These are phyloP conservation scores for Candida sp. DNA, from an alignment of 1,139 yeast species.

Conservation along the genomic window DNA sequence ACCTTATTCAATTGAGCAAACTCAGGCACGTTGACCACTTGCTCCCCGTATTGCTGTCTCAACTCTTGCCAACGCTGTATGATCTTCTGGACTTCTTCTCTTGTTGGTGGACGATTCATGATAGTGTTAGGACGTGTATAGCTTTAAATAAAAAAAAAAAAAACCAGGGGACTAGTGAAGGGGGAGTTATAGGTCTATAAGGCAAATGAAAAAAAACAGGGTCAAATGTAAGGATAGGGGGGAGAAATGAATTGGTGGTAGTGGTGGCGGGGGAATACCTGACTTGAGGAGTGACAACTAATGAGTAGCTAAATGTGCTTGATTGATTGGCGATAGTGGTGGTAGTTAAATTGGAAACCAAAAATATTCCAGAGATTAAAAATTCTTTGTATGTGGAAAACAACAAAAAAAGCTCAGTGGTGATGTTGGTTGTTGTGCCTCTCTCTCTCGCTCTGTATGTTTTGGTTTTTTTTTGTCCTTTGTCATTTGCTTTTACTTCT, in stretches of 20 bases:
- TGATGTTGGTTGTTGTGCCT: neutral
- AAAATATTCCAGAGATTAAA: neutral
- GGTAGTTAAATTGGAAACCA: neutral
- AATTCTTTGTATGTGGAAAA: neutral
- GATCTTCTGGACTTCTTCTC: slow-evolving; percentile 49
- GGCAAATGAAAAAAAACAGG: neutral
- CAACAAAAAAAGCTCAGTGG: neutral
- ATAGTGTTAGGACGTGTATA: neutral
- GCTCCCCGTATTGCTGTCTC: slow-evolving; percentile 66
- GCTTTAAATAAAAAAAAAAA: slow-evolving; percentile 2
- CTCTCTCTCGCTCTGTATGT: neutral
- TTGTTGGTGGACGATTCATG: slow-evolving; percentile 36
- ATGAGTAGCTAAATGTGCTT: slow-evolving; percentile 2
- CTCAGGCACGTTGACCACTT: slow-evolving; percentile 64
- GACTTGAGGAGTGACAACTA: neutral
- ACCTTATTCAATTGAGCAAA: slow-evolving; percentile 61
- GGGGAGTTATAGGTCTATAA: neutral
- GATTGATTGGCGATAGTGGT: neutral
- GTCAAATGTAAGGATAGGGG: neutral
- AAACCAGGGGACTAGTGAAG: neutral
- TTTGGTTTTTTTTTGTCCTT: neutral
- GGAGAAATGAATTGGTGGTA: neutral
- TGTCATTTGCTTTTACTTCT: neutral
- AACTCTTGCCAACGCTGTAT: slow-evolving; percentile 66
- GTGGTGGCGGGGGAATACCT: neutral